Conservation (phyloP, 2,329 filamentous ascomycete species). For the Diaporthe ampelina region DNA sequence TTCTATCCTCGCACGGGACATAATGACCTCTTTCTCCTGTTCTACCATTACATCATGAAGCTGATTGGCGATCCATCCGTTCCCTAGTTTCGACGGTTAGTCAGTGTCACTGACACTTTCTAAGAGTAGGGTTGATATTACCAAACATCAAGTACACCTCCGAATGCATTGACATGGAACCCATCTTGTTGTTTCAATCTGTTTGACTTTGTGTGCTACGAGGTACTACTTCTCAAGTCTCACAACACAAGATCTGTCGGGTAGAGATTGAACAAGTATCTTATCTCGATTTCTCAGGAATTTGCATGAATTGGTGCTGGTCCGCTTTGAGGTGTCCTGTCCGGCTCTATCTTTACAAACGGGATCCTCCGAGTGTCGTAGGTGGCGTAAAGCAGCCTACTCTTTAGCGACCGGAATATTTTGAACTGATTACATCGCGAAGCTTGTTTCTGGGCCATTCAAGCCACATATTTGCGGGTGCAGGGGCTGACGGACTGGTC, state of each 20-base stretch:
- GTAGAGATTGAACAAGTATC: too few species aligned
- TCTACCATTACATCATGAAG: not conserved
- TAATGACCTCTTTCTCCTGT: not conserved
- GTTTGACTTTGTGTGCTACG: not conserved
- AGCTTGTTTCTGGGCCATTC: not conserved
- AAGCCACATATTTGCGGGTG: not conserved
- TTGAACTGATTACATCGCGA: not conserved
- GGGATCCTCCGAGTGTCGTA: not conserved
- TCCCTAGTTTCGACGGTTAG: not conserved
- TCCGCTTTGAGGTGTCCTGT: not conserved
- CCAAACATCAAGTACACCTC: not conserved
- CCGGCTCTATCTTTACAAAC: not conserved
- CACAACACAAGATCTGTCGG: not conserved
- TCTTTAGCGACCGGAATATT: not conserved
- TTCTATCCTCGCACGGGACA: conserved; percentile 7
- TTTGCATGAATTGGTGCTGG: not conserved
- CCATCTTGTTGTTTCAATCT: not conserved
- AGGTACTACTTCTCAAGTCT: not conserved
- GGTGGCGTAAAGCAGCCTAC: too few species aligned
- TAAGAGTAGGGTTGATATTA: not conserved
- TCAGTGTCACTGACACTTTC: not conserved
- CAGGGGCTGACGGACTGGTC: not conserved
- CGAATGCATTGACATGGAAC: not conserved
- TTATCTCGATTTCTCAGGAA: too few species aligned
- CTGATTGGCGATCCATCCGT: conserved; percentile 20